Base-by-base conservation (phyloP, 257 asterid genomes). In the Echium plantagineum region DNA sequence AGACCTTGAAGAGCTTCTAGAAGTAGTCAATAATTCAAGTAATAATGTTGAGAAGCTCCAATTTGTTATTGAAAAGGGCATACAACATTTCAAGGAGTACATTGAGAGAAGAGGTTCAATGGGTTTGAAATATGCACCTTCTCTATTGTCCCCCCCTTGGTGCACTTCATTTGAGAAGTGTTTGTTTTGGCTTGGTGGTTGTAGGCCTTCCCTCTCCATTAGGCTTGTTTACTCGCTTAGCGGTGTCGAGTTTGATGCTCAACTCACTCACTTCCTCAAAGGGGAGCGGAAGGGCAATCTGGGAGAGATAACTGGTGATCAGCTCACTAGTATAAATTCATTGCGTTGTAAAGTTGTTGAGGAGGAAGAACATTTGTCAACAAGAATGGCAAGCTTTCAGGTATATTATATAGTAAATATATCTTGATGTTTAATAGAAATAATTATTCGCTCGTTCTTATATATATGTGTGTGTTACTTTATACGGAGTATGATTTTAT, bases 41-140 rank as follows among this genome's bases (percentile, higher is more conserved):
- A 57, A 72, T 17, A 49, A 63, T 15, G 35, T 32, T 6, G 69
- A 61, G 59, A 42, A 57, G 48, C 68, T 63, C 21, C 57, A 58
- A 55, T 42, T 9, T 71, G 17, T 42, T 16, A 12, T 22, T 65
- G 78, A 65, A 19, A 72, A 70, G 71, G 49, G 64, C 21, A 57
- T 79, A 69, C 22, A 71, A 59, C 80, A 73, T 71, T 80, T 77
- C 15, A 76, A 75, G 48, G 79, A 77, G 0, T 77, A 83, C 59
- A 1, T 2, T 0, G 63, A 58, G 10, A 54, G 30, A 12, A 66
- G 80, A 15, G 76, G 71, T 24, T 19, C 19, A 7, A 30, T 81
- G 67, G 75, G 66, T 28, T 31, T 63, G 21, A 47, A 31, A 24
- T 69, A 74, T 21, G 76, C 75, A 0, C 62, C 78, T 0, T 55